These are phyloP conservation scores for Cyberlindnera petersonii DNA, from an alignment of 805 yeast genomes.

Conservation along the genomic window DNA sequence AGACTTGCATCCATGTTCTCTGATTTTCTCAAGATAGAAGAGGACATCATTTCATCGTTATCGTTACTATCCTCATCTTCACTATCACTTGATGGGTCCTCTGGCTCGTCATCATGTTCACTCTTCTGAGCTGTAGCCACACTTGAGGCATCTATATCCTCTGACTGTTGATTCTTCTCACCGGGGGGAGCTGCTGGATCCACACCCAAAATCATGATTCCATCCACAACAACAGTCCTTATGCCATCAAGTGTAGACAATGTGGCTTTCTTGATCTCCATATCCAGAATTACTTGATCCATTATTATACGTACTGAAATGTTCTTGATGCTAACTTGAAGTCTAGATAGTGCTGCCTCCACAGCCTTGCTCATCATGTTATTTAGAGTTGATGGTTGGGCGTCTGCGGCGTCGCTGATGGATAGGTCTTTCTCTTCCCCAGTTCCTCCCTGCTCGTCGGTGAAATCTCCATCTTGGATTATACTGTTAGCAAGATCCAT, in stretches of 20 bases:
- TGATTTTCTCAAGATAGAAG: conserved; percentile 25
- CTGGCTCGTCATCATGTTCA: conserved; percentile 24
- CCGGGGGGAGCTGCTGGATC: conserved; percentile 36
- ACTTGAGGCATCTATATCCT: not conserved
- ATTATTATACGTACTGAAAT: conserved; percentile 46
- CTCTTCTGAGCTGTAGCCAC: not conserved
- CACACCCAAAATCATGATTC: conserved; percentile 37
- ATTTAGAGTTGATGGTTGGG: conserved; percentile 39
- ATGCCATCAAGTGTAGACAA: conserved; percentile 44
- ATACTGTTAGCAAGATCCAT: conserved; percentile 62
- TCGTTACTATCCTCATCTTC: conserved; percentile 16
- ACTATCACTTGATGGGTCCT: conserved; percentile 16
- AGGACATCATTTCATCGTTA: conserved; percentile 30
- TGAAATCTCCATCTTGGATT: conserved; percentile 26
- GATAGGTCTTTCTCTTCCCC: no score
- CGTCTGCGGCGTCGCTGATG: conserved; percentile 15
- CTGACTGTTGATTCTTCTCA: conserved; percentile 1
- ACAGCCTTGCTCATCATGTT: conserved; percentile 60
- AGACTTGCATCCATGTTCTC: conserved; percentile 46
- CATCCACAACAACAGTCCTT: conserved; percentile 38
- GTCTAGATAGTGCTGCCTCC: conserved; percentile 60
- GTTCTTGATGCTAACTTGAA: conserved; percentile 47
- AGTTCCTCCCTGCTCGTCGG: conserved; percentile 16
- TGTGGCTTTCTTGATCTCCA: conserved; percentile 30
- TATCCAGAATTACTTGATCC: conserved; percentile 38